A percentile compares a stretch with the other conserved stretches of the same genome.
These are phyloP conservation scores for Plasmodium billcollinsi DNA, from an alignment of 169 alveolate genomes.

Conservation along the genomic window DNA sequence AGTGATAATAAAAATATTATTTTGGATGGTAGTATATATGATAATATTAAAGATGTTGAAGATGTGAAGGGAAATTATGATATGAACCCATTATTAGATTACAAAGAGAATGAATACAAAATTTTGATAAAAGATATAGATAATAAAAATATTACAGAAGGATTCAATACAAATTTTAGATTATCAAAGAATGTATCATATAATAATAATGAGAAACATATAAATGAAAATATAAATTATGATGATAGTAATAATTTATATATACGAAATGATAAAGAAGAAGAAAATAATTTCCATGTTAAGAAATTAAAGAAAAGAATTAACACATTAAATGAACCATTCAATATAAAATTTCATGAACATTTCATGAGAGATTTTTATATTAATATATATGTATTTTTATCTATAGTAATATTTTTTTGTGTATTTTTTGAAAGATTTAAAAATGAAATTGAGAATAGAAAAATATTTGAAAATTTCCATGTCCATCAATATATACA, in stretches of 20 bases:
- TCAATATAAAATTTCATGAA: constrained; percentile 51
- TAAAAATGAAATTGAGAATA: constrained; percentile 57
- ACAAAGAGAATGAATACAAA: neutral
- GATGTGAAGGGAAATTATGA: neutral
- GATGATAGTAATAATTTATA: neutral
- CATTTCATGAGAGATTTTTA: constrained; percentile 65
- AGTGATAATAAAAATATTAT: neutral
- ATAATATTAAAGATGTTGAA: neutral
- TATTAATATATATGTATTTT: constrained; percentile 62
- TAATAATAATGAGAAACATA: neutral
- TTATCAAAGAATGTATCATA: neutral
- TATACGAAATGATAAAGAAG: neutral
- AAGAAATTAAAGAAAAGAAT: neutral
- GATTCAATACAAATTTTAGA: neutral
- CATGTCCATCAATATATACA: constrained; percentile 40
- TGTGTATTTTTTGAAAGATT: constrained; percentile 70
- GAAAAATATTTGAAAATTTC: constrained; percentile 46
- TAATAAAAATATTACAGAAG: neutral
- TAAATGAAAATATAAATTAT: neutral
- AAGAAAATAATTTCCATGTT: neutral
- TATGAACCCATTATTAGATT: too few relatives aligned
- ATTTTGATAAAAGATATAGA: neutral
- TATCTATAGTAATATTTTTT: constrained; percentile 66
- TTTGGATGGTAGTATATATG: neutral
- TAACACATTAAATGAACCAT: constrained; percentile 48